phyloP scores from a whole-genome alignment of 1,284 basidiomycete species.

The Heimioporus retisporus region DNA sequence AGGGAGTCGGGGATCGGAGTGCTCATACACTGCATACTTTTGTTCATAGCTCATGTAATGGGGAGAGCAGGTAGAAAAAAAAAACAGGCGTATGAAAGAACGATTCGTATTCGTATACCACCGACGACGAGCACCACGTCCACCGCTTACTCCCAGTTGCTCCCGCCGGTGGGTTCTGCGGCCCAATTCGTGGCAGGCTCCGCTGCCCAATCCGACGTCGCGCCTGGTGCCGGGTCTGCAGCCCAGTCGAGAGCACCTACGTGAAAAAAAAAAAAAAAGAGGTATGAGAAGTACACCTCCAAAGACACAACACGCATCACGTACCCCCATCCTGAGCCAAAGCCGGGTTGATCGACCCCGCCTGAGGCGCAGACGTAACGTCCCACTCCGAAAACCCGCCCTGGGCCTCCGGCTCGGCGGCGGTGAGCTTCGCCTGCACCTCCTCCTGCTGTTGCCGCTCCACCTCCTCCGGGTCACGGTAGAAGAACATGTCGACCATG shows the following conservation, averaged over 20 bases:
- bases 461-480: conserved; percentile 99
- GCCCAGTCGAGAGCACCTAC: conserved; percentile 88
- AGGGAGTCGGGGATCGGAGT: too few relatives aligned
- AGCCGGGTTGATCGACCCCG: conserved; percentile 82
- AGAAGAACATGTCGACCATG: conserved; percentile 99
- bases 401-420: conserved; percentile 63
- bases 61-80: too few relatives aligned
- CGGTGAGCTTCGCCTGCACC: conserved; percentile 83
- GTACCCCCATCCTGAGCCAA: conserved; percentile 75
- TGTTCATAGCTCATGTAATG: too few relatives aligned
- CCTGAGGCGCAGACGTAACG: conserved; percentile 72
- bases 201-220: conserved; percentile 84
- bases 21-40: too few relatives aligned
- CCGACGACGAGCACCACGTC: background rate
- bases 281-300: too few relatives aligned
- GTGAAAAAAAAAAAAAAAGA: too few relatives aligned
- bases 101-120: too few relatives aligned
- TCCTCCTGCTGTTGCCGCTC: conserved; percentile 97
- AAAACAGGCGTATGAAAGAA: too few relatives aligned
- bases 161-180: conserved; percentile 51
- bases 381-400: conserved; percentile 77
- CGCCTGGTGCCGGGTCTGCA: conserved; percentile 65
- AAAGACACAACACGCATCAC: conserved; percentile 36
- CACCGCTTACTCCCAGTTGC: conserved; percentile 68
- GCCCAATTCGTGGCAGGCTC: conserved; percentile 77